Percentiles rank a stretch among this genome's conserved stretches.
Conservation (phyloP, 2,329 filamentous ascomycete genomes). For the Epicoccum nigrum region DNA sequence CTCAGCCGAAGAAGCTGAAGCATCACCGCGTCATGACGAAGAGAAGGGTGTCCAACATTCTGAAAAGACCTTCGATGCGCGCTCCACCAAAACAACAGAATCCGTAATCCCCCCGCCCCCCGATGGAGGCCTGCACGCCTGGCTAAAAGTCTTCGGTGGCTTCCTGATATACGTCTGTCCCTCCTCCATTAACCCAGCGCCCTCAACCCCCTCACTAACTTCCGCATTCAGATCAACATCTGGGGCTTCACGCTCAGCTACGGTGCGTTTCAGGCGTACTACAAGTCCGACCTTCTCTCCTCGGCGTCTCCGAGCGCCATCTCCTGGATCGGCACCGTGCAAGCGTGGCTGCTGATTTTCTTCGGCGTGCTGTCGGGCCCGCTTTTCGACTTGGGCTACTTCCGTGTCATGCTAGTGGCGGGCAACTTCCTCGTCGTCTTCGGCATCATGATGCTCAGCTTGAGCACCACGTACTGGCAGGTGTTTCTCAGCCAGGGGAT, state of each 20-base stretch:
- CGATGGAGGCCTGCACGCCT: constrained; percentile 47
- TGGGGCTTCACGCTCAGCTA: constrained; percentile 52
- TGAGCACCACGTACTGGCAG: constrained; percentile 62
- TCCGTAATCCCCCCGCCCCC: constrained; percentile 41
- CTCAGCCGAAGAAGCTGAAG: constrained; percentile 11
- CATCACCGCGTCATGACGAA: background rate
- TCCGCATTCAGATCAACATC: constrained; percentile 1
- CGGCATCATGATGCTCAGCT: constrained; percentile 66
- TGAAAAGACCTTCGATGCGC: constrained; percentile 28
- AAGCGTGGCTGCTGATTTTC: constrained; percentile 57
- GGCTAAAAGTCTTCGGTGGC: constrained; percentile 48
- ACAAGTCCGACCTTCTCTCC: constrained; percentile 48
- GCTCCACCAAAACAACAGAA: constrained; percentile 28
- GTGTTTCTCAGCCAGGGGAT: constrained; percentile 61
- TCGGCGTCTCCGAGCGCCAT: constrained; percentile 47
- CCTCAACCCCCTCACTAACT: constrained; percentile 6
- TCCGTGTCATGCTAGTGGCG: constrained; percentile 50
- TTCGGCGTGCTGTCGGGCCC: constrained; percentile 58
- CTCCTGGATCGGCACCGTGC: constrained; percentile 55
- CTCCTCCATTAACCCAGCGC: background rate
- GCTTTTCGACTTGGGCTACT: constrained; percentile 56
- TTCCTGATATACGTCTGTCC: constrained; percentile 41
- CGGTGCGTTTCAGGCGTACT: constrained; percentile 56
- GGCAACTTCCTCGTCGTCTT: constrained; percentile 64
- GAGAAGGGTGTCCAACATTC: constrained; percentile 12